phyloP scores from a whole-genome alignment of 2,329 filamentous ascomycete species.

The Venturiaceae sp. region DNA sequence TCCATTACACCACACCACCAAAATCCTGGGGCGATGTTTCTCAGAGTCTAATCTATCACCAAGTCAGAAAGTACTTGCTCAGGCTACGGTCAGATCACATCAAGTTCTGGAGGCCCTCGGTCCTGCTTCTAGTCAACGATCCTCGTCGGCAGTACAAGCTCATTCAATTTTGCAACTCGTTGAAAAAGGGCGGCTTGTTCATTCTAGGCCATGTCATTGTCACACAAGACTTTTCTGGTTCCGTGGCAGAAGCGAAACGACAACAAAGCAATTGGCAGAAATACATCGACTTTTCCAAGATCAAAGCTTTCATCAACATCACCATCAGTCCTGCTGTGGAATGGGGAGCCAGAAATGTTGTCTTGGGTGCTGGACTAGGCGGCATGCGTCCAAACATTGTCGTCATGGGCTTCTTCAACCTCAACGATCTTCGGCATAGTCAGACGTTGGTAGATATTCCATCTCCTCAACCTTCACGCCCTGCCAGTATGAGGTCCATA shows the following conservation, averaged over 20 bases:
- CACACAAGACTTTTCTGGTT: slow-evolving; percentile 67
- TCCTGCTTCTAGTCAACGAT: slow-evolving; percentile 74
- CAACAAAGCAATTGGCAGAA: slow-evolving; percentile 79
- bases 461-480: slow-evolving; percentile 28
- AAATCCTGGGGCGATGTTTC: slow-evolving; percentile 89
- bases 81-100: slow-evolving; percentile 81
- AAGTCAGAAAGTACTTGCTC: slow-evolving; percentile 79
- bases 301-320: slow-evolving; percentile 85
- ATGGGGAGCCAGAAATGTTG: slow-evolving; percentile 77
- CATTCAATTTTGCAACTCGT: slow-evolving; percentile 83
- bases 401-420: slow-evolving; percentile 69
- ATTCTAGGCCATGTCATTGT: slow-evolving; percentile 84
- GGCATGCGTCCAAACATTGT: slow-evolving; percentile 88
- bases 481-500: slow-evolving; percentile 10
- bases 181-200: slow-evolving; percentile 81
- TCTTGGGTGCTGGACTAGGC: slow-evolving; percentile 70
- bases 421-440: slow-evolving; percentile 58
- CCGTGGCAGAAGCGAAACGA: slow-evolving; percentile 69
- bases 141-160: slow-evolving; percentile 72
- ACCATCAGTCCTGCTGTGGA: slow-evolving; percentile 73
- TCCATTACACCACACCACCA: slow-evolving; percentile 76
- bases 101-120: slow-evolving; percentile 88
- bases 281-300: slow-evolving; percentile 76
- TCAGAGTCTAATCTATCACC: slow-evolving; percentile 79
- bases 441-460: slow-evolving; percentile 49